Percentiles rank a stretch among this genome's conserved stretches.
Conservation (phyloP, 2,329 filamentous ascomycete genomes). For the Pyricularia pennisetigena region DNA sequence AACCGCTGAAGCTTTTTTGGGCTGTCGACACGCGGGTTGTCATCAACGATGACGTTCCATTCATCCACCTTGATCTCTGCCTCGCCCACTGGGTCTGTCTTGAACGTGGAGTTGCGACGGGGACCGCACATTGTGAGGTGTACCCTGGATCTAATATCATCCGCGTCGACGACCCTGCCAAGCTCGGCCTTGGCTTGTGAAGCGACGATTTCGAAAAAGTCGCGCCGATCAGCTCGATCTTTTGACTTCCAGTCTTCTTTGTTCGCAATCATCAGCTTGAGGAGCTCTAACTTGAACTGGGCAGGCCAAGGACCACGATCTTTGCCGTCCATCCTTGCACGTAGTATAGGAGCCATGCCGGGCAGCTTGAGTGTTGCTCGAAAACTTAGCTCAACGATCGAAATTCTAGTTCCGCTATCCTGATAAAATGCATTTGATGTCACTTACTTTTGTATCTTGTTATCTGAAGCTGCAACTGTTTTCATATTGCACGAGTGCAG, state of each 20-base stretch:
- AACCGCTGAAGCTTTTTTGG: not conserved
- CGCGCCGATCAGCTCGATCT: not conserved
- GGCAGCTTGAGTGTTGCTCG: too few species aligned
- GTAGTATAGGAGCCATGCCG: not conserved
- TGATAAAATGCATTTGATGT: too few species aligned
- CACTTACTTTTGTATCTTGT: too few species aligned
- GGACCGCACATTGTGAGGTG: not conserved
- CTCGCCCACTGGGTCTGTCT: not conserved
- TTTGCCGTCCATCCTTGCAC: not conserved
- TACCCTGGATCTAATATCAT: not conserved
- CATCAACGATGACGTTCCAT: not conserved
- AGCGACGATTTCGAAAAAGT: not conserved
- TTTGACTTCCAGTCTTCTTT: not conserved
- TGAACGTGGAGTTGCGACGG: not conserved
- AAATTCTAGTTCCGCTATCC: too few species aligned
- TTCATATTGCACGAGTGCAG: too few species aligned
- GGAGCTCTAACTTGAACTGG: not conserved
- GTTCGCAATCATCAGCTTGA: not conserved
- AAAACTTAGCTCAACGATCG: too few species aligned
- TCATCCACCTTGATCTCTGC: not conserved
- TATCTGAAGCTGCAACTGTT: too few species aligned
- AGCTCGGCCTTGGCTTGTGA: not conserved
- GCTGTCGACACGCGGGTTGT: not conserved
- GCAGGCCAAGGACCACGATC: not conserved
- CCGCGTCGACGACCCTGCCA: not conserved